Evolutionary conservation across 2,329 filamentous ascomycete genomes (phyloP), one percentile per base, ranked within the genome.

Genomic region (Penicillium sp.): DNA sequence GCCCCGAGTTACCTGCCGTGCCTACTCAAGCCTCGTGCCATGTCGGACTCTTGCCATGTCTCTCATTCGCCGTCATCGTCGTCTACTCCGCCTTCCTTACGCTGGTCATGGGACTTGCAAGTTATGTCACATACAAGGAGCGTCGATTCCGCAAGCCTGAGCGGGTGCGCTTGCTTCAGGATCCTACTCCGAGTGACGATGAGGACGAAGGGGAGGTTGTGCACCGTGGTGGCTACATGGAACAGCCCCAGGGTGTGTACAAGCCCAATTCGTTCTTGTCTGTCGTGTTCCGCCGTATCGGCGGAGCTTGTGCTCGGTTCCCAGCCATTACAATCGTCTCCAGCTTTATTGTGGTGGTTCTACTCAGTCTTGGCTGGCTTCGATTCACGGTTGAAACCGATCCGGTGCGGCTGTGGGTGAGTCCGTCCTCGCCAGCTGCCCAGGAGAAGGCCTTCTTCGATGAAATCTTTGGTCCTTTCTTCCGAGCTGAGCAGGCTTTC

Each of bases 371-470:
- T 38, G 95, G 95, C 1, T 96, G 92, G 91, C 79, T 95, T 59
- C 86, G 86, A 47, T 99, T 99, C 70, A 84, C 90, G n/a, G 83
- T 99, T 38, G 95, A 98, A 75, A 90, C 83, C 22, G 90, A 98
- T 63, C 95, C 95, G 5, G 95, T 96, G 11, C 88, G 90, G 50
- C 81, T 99, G 8, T 99, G 95, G 95, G 95, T 99, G n/a, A 93
- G 94, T 69, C 95, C 95, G 7, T 90, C 90, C 8, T 98, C 95
- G 4, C 86, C 88, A 51, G 94, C 96, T 20, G 95, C 95, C 0
- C 85, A 92, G 72, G 94, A 99, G 74, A 99, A 99, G 79, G 84
- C 85, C 1, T 99, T 96, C 73, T 99, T 98, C 65, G 96, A 99
- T 73, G 75, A 85, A 38, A 92, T 92, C 68, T 99, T 99, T 73